Evolutionary conservation across 805 yeast species (phyloP), one percentile per base, ranked within the genome.

Genomic region (Maudiozyma saulgeensis): DNA sequence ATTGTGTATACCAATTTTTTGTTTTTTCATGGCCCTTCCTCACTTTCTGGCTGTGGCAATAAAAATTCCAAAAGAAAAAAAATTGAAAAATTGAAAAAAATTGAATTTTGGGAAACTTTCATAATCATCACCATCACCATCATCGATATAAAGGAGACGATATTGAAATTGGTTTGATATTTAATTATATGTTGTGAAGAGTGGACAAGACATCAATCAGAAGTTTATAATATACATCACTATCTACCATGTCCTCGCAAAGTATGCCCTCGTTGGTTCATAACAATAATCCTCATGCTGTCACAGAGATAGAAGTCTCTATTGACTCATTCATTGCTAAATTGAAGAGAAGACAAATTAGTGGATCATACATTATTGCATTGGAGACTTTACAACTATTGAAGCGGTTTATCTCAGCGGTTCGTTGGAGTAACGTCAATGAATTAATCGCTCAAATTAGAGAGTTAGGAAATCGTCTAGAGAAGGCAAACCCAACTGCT

Each of bases 401-500:
- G 53, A 84, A 87, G 79, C 78, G 96, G 64, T 93, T 88, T 46
- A 82, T 89, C 19, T 87, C 97, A 0, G 85, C 85, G 12, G 87
- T 93, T 1, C 75, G 96, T 63, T 93, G 98, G 98, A 73, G 79
- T 45, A 79, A 80, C 50, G 79, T 87, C 11, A 82, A 79, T 51
- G 88, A 86, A 52, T 73, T 91, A 53, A 82, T 91, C 26, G 68
- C 67, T 16, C 80, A 84, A 51, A 80, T 91, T 56, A 80, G 95
- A 58, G 72, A 74, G 49, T 78, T 90, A 18, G 99, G 98, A 8
- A 71, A 71, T 39, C 69, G 76, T 32, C 69, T 93, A 44, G 79
- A 80, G 38, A 78, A 75, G 23, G 96, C 97, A 3, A 93, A 87
- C 61, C 97, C 98, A 7, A 77, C 87, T 54, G 95, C 90, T 58